Percentiles rank a stretch among this genome's conserved stretches.
Conservation (phyloP, 495 filamentous ascomycete genomes). For the Xylaria castorea region DNA sequence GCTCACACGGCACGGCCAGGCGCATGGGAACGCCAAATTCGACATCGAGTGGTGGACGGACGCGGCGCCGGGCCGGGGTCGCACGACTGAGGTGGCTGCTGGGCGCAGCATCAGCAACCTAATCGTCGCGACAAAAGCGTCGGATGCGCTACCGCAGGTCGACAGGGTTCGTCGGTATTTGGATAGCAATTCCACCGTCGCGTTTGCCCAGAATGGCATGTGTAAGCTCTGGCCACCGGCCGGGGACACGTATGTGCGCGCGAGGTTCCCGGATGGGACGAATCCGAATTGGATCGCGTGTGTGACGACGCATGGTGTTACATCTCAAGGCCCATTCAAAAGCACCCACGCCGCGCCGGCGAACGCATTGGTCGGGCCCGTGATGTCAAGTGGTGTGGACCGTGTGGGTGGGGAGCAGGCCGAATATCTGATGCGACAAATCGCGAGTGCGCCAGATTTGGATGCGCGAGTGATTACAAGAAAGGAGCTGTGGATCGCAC, state of each 20-base stretch:
- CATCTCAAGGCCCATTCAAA: slow-evolving; percentile 61
- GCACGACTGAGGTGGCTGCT: slow-evolving; percentile 31
- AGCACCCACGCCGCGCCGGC: slow-evolving; percentile 72
- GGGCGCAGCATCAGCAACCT: slow-evolving; percentile 68
- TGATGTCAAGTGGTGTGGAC: slow-evolving; percentile 39
- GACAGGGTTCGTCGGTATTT: slow-evolving; percentile 67
- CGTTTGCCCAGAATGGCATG: slow-evolving; percentile 87
- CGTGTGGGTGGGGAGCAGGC: slow-evolving; percentile 3
- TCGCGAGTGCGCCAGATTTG: slow-evolving; percentile 45
- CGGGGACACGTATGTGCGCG: slow-evolving; percentile 38
- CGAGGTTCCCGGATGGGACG: slow-evolving; percentile 48
- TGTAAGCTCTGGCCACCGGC: slow-evolving; percentile 71
- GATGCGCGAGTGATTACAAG: slow-evolving; percentile 51
- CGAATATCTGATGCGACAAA: slow-evolving; percentile 35
- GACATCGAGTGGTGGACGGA: slow-evolving; percentile 60
- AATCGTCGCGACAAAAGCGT: slow-evolving; percentile 74
- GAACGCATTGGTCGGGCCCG: slow-evolving; percentile 43
- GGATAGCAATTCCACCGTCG: slow-evolving; percentile 65
- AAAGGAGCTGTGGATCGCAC: slow-evolving; percentile 59
- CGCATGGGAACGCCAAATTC: slow-evolving; percentile 51
- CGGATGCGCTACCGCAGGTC: slow-evolving; percentile 65
- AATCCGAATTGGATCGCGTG: slow-evolving; percentile 71
- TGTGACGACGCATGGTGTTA: slow-evolving; percentile 77
- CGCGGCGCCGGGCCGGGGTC: slow-evolving; percentile 30
- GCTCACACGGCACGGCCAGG: slow-evolving; percentile 37